These are phyloP conservation scores for Plasmodium yoelii DNA, from an alignment of 169 alveolate genomes.

Conservation along the genomic window DNA sequence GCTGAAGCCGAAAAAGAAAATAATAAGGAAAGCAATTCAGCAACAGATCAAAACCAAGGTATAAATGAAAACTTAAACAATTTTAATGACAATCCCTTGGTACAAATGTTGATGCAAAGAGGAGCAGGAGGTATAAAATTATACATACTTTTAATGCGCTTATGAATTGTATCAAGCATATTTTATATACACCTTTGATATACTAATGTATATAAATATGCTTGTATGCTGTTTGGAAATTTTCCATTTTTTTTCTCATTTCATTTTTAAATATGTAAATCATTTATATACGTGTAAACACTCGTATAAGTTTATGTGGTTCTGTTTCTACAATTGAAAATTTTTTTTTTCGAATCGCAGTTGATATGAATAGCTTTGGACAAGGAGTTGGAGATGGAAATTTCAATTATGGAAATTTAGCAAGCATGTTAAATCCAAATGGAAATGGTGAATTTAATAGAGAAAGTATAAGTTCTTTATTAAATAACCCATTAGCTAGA, in stretches of 20 bases:
- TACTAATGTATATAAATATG: neutral
- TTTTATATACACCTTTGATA: conserved; percentile 22
- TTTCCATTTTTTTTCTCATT: neutral
- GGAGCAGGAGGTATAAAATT: conserved; percentile 57
- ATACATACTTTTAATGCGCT: neutral
- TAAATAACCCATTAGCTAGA: conserved; percentile 71
- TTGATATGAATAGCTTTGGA: conserved; percentile 28
- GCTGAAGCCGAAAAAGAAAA: conserved; percentile 57
- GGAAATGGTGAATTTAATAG: conserved; percentile 63
- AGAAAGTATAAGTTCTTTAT: conserved; percentile 49
- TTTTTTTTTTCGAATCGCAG: too few species aligned
- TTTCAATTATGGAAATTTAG: conserved; percentile 41
- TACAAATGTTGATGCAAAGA: conserved; percentile 70
- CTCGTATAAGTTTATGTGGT: neutral
- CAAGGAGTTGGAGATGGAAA: conserved; percentile 35
- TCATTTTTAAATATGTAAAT: neutral
- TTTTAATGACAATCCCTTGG: conserved; percentile 37
- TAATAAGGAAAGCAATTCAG: conserved; percentile 16
- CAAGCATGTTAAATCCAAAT: conserved; percentile 52
- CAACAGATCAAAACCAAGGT: neutral
- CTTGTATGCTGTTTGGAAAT: neutral
- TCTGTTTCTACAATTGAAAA: neutral
- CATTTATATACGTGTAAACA: neutral
- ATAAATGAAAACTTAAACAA: conserved; percentile 26
- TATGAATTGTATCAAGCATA: neutral